phyloP scores from a whole-genome alignment of 164 flowering plant species.

The Sextonia rubra region DNA sequence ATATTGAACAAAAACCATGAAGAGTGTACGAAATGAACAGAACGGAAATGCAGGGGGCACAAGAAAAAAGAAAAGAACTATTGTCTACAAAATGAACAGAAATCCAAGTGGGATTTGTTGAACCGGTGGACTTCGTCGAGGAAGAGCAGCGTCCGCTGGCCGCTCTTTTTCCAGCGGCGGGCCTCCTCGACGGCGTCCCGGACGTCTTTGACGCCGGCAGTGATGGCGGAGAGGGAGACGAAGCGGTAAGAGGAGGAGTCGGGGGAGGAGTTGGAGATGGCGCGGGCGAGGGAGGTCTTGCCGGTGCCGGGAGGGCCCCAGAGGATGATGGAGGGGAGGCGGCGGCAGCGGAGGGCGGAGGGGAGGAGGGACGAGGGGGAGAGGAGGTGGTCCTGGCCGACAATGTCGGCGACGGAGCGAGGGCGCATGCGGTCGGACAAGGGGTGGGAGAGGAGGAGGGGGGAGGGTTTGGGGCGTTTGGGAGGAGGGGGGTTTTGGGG shows the following conservation, averaged over 20 bases:
- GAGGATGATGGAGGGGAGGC: constrained; percentile 65
- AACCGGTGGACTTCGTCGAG: constrained; percentile 92
- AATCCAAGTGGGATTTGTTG: constrained; percentile 80
- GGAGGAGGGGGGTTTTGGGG: not conserved
- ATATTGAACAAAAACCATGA: too few species aligned
- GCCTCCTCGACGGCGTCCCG: constrained; percentile 75
- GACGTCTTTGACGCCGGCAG: constrained; percentile 81
- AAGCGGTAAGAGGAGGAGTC: constrained; percentile 32
- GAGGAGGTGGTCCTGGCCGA: constrained; percentile 80
- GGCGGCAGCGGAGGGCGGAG: constrained; percentile 38
- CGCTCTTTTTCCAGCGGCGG: constrained; percentile 24
- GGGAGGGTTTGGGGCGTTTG: too few species aligned
- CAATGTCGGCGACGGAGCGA: constrained; percentile 46
- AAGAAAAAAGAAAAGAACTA: too few species aligned
- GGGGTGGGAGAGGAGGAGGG: constrained; percentile 25
- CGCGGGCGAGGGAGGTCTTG: constrained; percentile 81
- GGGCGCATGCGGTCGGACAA: constrained; percentile 82
- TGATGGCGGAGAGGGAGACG: constrained; percentile 67
- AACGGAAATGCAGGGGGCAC: too few species aligned
- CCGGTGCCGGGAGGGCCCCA: constrained; percentile 99
- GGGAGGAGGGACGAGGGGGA: constrained; percentile 41
- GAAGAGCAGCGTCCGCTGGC: constrained; percentile 53
- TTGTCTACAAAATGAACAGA: too few species aligned
- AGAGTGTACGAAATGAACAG: too few species aligned
- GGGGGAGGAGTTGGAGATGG: constrained; percentile 41